A percentile compares a stretch with the other conserved stretches of the same genome.
These are phyloP conservation scores for Viola pubescens DNA, from an alignment of 441 rosid genomes.

Conservation along the genomic window DNA sequence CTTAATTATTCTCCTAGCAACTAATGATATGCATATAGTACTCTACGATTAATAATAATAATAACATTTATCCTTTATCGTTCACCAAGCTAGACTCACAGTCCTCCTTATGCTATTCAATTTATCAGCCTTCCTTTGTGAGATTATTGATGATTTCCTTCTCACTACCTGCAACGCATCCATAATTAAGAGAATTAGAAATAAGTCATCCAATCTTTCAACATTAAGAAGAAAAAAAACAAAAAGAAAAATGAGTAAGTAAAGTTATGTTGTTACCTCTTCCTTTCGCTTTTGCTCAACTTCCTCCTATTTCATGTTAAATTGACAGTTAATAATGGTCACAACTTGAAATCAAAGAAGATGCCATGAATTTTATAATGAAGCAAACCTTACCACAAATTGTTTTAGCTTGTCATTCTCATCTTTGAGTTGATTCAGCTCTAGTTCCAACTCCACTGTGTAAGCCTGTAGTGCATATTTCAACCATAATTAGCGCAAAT, in stretches of 20 bases:
- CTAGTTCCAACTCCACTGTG: slow-evolving; percentile 81
- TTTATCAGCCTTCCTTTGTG: slow-evolving; percentile 29
- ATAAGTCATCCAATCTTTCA: no score
- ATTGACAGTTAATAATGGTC: not conserved
- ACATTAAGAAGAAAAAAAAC: not conserved
- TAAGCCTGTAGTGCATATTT: slow-evolving; percentile 44
- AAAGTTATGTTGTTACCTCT: slow-evolving; percentile 35
- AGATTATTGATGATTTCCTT: slow-evolving; percentile 22
- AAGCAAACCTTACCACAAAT: slow-evolving; percentile 37
- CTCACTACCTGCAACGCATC: slow-evolving; percentile 24
- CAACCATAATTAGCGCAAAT: no score
- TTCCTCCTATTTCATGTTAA: slow-evolving; percentile 37
- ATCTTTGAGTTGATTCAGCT: slow-evolving; percentile 62
- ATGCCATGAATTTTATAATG: not conserved
- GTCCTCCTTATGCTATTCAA: slow-evolving; percentile 37
- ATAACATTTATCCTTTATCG: not conserved
- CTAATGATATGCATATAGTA: no score
- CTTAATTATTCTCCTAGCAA: no score
- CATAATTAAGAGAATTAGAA: no score
- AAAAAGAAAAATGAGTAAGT: not conserved
- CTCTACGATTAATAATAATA: no score
- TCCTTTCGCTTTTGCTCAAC: slow-evolving; percentile 41
- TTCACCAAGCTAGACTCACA: slow-evolving; percentile 39
- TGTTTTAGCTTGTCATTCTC: slow-evolving; percentile 66
- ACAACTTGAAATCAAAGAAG: not conserved